Conservation (phyloP, 1,139 yeast genomes). For the Pichia sp. region DNA sequence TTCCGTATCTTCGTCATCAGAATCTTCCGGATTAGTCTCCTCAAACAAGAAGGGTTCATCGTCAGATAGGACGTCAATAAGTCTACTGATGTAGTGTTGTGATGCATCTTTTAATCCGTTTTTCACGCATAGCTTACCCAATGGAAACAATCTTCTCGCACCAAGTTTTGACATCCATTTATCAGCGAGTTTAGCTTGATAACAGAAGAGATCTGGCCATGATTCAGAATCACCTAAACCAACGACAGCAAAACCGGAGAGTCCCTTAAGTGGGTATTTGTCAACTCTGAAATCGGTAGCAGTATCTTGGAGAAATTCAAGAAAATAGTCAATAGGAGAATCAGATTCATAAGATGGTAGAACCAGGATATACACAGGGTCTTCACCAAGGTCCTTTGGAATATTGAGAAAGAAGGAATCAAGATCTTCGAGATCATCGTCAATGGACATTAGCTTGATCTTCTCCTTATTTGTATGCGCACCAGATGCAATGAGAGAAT, state of each 20-base stretch:
- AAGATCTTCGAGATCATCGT: slow-evolving; percentile 77
- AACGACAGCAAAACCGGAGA: slow-evolving; percentile 76
- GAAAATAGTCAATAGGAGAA: slow-evolving; percentile 82
- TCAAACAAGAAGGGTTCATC: slow-evolving; percentile 55
- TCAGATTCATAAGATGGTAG: slow-evolving; percentile 91
- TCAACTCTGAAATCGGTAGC: slow-evolving; percentile 81
- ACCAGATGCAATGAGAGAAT: too few species aligned
- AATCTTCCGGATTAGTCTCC: slow-evolving; percentile 37
- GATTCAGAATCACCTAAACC: slow-evolving; percentile 87
- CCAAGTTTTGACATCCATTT: slow-evolving; percentile 76
- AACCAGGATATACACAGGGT: slow-evolving; percentile 61
- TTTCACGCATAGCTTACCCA: slow-evolving; percentile 83
- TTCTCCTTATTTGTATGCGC: slow-evolving; percentile 19
- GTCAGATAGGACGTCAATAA: slow-evolving; percentile 55
- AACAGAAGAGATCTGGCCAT: slow-evolving; percentile 78
- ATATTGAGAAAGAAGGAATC: slow-evolving; percentile 74
- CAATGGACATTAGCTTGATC: slow-evolving; percentile 54
- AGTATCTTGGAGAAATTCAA: slow-evolving; percentile 75
- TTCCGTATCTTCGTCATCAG: neutral
- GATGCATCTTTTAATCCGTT: slow-evolving; percentile 56
- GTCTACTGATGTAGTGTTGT: slow-evolving; percentile 57
- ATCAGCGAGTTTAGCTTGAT: slow-evolving; percentile 75
- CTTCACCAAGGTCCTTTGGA: slow-evolving; percentile 41
- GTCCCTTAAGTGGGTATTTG: slow-evolving; percentile 59
- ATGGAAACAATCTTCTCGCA: slow-evolving; percentile 73